phyloP scores from a whole-genome alignment of 2,329 filamentous ascomycete species.

The Alternaria gaisen region DNA sequence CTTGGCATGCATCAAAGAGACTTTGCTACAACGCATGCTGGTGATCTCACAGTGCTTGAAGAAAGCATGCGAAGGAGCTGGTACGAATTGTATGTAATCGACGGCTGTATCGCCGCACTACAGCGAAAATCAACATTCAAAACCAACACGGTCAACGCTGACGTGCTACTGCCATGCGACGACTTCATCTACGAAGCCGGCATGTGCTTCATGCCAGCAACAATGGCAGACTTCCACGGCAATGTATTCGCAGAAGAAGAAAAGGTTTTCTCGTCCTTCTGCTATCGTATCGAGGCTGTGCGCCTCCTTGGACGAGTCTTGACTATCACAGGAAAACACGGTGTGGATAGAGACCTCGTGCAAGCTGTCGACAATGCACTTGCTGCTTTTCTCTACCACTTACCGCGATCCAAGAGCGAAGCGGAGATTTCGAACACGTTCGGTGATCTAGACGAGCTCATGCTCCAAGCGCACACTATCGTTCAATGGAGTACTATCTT shows the following conservation, averaged over 20 bases:
- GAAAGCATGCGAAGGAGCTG: constrained; percentile 86
- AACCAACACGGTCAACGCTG: constrained; percentile 69
- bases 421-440: constrained; percentile 71
- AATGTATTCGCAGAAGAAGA: constrained; percentile 74
- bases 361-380: constrained; percentile 66
- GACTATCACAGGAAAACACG: constrained; percentile 44
- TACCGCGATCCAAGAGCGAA: constrained; percentile 71
- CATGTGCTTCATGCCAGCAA: constrained; percentile 41
- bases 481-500: constrained; percentile 48
- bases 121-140: constrained; percentile 72
- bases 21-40: constrained; percentile 70
- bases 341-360: constrained; percentile 50
- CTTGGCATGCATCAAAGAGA: constrained; percentile 75
- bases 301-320: constrained; percentile 79
- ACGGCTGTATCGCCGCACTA: constrained; percentile 81
- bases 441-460: constrained; percentile 80
- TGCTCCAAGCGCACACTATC: constrained; percentile 87
- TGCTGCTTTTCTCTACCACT: constrained; percentile 77
- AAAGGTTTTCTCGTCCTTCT: constrained; percentile 78
- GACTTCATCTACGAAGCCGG: constrained; percentile 65
- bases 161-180: constrained; percentile 79
- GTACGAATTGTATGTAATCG: constrained; percentile 82
- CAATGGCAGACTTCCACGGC: constrained; percentile 77
- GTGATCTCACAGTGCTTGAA: constrained; percentile 70
- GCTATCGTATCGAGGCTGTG: constrained; percentile 80